Evolutionary conservation across 1,284 basidiomycete genomes (phyloP), one percentile per base, ranked within the genome.

Genomic region (Psilocybe mexicana): DNA sequence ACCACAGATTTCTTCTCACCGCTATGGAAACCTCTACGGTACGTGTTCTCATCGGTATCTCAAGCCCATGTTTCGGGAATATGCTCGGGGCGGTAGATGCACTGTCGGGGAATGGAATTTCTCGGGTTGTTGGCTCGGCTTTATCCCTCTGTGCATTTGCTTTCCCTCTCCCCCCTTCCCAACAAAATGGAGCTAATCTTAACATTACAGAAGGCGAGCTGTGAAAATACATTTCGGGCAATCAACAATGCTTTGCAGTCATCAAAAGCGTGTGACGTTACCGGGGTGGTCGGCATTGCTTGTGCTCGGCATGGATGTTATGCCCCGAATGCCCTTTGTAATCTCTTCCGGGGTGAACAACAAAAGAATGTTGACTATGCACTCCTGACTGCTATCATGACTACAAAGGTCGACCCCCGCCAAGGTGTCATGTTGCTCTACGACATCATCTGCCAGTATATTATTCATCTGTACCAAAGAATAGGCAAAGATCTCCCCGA

Each of bases 261-360:
- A 2, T 54, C 53, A 12, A 46, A 24, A 4, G 7, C 44, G 5
- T 62, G 61, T 26, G 61, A 66, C 18, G 44, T 57, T 5, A 66
- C 63, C 1, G 63, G 63, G 1, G 50, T 59, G 18, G 54, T 60
- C 1, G 60, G 58, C 11, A 54, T 61, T 33, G 60, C 61, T 24
- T 63, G 62, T 43, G 57, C 57, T 14, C 42, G 52, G 6, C 59
- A 61, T 59, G 62, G 62, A 6, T 61, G 57, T 24, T 63, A 43
- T 25, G 52, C 52, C 2, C 59, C 59, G 2, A 45, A 50, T 26
- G 25, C 43, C 3, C 8, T 58, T 14, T 52, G 51, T 4, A 48
- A 61, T 23, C 23, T 61, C 3, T 50, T 36, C 25, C 28, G 51
- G 4, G 52, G 57, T 3, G 57, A 59, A 36, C 43, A 42, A 6